These are phyloP conservation scores for Chionographis japonica DNA, from an alignment of 106 monocot species.

Conservation along the genomic window DNA sequence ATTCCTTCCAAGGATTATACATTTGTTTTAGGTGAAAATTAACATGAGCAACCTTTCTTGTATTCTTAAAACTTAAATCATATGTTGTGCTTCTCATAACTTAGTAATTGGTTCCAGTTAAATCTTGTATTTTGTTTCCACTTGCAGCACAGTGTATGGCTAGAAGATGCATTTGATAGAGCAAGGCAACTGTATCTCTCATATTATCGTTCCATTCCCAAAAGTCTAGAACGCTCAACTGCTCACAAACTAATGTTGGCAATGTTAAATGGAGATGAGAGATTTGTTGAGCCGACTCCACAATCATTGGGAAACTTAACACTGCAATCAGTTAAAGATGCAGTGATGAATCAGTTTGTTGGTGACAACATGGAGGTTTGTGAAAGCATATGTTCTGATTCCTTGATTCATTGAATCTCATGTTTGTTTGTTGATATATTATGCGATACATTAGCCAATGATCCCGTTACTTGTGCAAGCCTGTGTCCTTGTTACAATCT, in stretches of 20 bases:
- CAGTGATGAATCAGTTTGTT: constrained; percentile 92
- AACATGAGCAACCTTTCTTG: no score
- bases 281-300: constrained; percentile 92
- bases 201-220: constrained; percentile 92
- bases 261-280: constrained; percentile 94
- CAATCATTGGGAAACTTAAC: constrained; percentile 83
- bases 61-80: background rate
- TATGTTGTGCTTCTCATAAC: background rate
- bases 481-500: background rate
- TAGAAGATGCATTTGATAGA: constrained; percentile 99
- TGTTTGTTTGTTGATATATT: no score
- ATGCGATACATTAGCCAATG: background rate
- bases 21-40: no score
- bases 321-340: constrained; percentile 75
- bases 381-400: background rate
- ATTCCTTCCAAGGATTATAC: no score
- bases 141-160: constrained; percentile 92
- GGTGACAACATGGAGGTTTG: constrained; percentile 90
- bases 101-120: background rate
- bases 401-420: no score
- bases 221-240: constrained; percentile 95
- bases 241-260: constrained; percentile 96
- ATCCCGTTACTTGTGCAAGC: background rate
- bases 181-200: constrained; percentile 88
- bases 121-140: constrained; percentile 3